Evolutionary conservation across 805 yeast genomes (phyloP), one percentile per base, ranked within the genome.

Genomic region (Metschnikowia amazonensis): DNA sequence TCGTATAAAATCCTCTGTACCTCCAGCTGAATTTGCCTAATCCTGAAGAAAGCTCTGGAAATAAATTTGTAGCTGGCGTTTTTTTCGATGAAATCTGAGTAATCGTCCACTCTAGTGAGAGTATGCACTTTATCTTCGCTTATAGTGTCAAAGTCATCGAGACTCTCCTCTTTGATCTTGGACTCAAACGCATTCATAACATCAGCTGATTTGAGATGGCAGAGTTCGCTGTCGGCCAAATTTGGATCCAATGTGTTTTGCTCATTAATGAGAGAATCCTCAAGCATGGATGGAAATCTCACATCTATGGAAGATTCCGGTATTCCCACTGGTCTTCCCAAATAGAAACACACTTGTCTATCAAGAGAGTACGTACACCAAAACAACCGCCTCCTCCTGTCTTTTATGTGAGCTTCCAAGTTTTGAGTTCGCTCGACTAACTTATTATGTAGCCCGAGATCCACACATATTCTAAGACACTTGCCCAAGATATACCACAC

Each of bases 291-390:
- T 0, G 96, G 95, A 59, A 82, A 86, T 33, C 78, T 78, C 1
- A 86, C 83, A 42, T 79, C 75, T 36, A 89, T 79, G 42, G 81
- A 75, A 51, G 84, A 89, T 54, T 89, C 96, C 0, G 95, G 94
- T 1, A 89, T 84, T 0, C 95, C 94, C 52, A 85, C 83, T 0
- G 97, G 97, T 31, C 97, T 74, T 1, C 95, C 95, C 42, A 89
- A 69, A 59, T 89, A 89, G 36, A 89, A 82, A 60, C 95, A 85
- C 8, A 88, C 81, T 60, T 89, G 96, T 20, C 97, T 67, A 62
- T 89, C 97, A 45, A 90, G 65, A 1, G 90, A 77, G 60, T 89
- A 89, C 1, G 92, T 81, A 61, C 95, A 85, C 97, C 97, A 89
- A 57, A 90, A 89, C 23, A 64, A 51, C n/a, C 67, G 47, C 30